Conservation (phyloP, 1,284 basidiomycete species). For the Sanghuangporus weigelae region DNA sequence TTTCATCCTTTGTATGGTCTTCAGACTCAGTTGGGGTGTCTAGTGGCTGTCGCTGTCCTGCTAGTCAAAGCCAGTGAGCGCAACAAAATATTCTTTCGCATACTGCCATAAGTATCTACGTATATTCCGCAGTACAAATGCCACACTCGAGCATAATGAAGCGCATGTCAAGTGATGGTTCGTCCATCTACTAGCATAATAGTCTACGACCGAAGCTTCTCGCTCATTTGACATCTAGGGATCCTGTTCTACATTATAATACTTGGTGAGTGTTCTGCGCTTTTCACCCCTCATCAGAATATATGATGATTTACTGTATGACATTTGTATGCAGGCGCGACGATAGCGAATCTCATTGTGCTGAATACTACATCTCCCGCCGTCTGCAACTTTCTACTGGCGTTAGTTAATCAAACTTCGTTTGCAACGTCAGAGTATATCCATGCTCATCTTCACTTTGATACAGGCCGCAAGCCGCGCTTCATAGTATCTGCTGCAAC, state of each 20-base stretch:
- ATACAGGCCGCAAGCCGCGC: slow-evolving; percentile 5
- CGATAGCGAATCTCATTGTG: background rate
- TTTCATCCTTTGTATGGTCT: background rate
- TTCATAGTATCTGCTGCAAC: slow-evolving; percentile 11
- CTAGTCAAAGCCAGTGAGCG: background rate
- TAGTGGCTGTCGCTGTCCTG: background rate
- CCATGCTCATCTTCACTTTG: background rate
- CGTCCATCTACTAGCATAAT: background rate
- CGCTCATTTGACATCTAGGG: background rate
- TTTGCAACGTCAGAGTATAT: background rate
- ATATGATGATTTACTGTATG: background rate
- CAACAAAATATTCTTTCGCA: background rate
- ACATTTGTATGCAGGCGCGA: background rate
- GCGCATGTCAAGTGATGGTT: slow-evolving; percentile 4
- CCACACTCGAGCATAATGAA: background rate
- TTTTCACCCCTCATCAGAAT: background rate
- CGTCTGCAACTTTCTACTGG: background rate
- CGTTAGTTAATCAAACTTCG: background rate
- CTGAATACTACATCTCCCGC: background rate
- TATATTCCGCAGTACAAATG: background rate
- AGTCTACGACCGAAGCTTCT: background rate
- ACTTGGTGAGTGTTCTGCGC: background rate
- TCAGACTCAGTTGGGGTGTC: background rate
- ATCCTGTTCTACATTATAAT: slow-evolving; percentile 2
- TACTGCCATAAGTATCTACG: background rate